A percentile compares a stretch with the other conserved stretches of the same genome.
These are phyloP conservation scores for Astrothelium macrocarpum DNA, from an alignment of 495 filamentous ascomycete genomes.

Conservation along the genomic window DNA sequence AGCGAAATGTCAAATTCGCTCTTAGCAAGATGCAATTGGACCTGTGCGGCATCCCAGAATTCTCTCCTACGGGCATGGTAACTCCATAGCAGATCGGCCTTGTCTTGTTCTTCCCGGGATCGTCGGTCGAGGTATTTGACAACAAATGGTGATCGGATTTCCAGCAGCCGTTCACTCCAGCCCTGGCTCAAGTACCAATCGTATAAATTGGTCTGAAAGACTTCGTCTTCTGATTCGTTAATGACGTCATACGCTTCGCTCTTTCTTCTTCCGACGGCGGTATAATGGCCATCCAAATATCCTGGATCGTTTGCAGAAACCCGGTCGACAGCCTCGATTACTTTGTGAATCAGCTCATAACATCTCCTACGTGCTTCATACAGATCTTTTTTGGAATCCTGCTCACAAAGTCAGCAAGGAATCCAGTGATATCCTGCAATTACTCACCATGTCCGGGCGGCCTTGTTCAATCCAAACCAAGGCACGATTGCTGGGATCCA, in stretches of 20 bases:
- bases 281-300: constrained; percentile 65
- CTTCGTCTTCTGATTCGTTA: constrained; percentile 74
- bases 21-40: constrained; percentile 73
- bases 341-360: constrained; percentile 71
- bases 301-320: constrained; percentile 55
- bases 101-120: constrained; percentile 52
- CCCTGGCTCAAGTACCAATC: constrained; percentile 88
- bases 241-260: constrained; percentile 82
- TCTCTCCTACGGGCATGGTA: constrained; percentile 72
- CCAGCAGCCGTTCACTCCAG: constrained; percentile 73
- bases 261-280: constrained; percentile 62
- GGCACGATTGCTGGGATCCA: constrained; percentile 75
- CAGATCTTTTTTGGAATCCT: constrained; percentile 57
- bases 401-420: constrained; percentile 16
- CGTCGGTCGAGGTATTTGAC: constrained; percentile 75
- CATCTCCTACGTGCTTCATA: constrained; percentile 66
- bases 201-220: constrained; percentile 89
- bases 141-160: constrained; percentile 71
- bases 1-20: constrained; percentile 66
- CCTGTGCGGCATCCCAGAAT: constrained; percentile 75
- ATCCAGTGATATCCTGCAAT: not conserved
- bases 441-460: constrained; percentile 41
- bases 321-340: constrained; percentile 66
- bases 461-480: constrained; percentile 65
- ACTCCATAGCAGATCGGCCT: constrained; percentile 86